phyloP scores from a whole-genome alignment of 345 rosid genomes.

The Salix dunnii region DNA sequence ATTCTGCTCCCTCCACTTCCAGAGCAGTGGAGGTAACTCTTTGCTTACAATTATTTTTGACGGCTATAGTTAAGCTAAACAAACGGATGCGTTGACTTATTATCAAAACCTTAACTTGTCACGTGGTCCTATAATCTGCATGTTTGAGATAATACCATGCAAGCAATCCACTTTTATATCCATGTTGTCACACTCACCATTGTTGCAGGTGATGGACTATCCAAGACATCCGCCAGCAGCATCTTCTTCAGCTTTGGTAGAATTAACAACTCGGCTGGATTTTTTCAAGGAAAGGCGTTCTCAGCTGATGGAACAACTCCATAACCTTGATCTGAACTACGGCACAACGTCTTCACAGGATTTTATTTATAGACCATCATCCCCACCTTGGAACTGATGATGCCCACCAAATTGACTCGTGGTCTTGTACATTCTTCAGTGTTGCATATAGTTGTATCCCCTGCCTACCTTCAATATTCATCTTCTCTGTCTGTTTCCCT shows the following conservation, averaged over 20 bases:
- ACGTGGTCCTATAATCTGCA: neutral
- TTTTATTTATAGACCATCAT: slow-evolving; percentile 70
- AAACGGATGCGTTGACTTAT: too few relatives aligned
- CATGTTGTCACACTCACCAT: neutral
- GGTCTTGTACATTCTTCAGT: slow-evolving; percentile 48
- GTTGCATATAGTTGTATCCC: slow-evolving; percentile 43
- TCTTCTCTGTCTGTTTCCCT: neutral
- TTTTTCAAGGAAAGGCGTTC: slow-evolving; percentile 98
- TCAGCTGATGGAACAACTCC: slow-evolving; percentile 96
- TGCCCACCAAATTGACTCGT: neutral
- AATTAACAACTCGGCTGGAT: slow-evolving; percentile 92
- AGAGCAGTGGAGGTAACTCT: slow-evolving; percentile 68
- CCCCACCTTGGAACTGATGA: slow-evolving; percentile 89
- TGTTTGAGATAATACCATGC: neutral
- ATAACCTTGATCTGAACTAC: slow-evolving; percentile 85
- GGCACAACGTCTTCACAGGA: slow-evolving; percentile 79
- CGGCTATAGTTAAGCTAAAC: neutral
- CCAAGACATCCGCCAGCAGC: slow-evolving; percentile 76
- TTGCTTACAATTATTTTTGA: neutral
- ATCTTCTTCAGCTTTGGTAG: slow-evolving; percentile 87
- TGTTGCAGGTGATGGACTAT: slow-evolving; percentile 63
- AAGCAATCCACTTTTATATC: neutral
- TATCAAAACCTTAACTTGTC: neutral
- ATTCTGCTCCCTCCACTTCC: slow-evolving; percentile 79
- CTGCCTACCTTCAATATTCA: neutral